Percentiles rank a stretch among this genome's conserved stretches.
phyloP scores from a whole-genome alignment of 805 yeast genomes.

The Yarrowia divulgata region DNA sequence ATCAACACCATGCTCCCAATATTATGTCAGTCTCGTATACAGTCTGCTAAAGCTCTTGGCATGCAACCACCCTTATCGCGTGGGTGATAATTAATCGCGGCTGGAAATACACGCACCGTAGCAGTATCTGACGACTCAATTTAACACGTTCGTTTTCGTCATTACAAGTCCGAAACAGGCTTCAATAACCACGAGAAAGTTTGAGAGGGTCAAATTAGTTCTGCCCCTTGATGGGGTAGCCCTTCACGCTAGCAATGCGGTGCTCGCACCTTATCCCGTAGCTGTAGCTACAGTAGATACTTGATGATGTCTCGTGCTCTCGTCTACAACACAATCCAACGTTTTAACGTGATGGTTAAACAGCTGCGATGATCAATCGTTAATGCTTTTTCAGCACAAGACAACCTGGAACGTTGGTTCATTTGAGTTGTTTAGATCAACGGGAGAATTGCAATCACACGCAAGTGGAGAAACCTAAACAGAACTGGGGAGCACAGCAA shows the following conservation, averaged over 20 bases:
- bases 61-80: not conserved
- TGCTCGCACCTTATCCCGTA: no score
- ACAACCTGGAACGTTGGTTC: not conserved
- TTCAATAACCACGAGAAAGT: not conserved
- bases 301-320: no score
- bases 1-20: not conserved
- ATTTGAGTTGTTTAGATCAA: constrained; percentile 16
- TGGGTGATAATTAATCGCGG: not conserved
- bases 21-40: constrained; percentile 6
- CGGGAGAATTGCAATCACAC: not conserved
- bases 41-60: not conserved
- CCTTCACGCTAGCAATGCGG: not conserved
- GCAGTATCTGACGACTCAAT: not conserved
- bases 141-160: not conserved
- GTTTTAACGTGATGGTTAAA: not conserved
- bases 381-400: not conserved
- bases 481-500: not conserved
- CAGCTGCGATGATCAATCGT: no score
- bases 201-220: not conserved
- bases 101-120: not conserved
- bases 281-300: no score
- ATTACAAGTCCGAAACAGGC: not conserved
- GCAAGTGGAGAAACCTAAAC: not conserved
- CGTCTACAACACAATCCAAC: no score
- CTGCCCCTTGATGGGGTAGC: not conserved